Evolutionary conservation across 306 rosid genomes (phyloP).

Genomic region (Quillaja saponaria): DNA sequence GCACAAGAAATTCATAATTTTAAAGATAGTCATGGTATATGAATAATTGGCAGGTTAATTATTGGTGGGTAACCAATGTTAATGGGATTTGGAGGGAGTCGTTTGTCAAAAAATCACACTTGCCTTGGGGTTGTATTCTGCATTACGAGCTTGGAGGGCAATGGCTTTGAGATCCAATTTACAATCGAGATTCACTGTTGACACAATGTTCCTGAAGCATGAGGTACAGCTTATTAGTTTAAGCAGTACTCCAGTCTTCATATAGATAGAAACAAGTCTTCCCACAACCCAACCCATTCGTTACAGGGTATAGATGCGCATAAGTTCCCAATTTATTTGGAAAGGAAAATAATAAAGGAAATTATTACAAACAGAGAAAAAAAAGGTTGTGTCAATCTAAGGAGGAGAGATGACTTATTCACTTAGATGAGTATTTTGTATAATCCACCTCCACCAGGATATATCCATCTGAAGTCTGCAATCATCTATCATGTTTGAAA

Average conservation of each 20-base stretch:
- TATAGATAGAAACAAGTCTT: constrained; percentile 10
- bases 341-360: neutral
- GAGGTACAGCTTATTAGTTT: constrained; percentile 3
- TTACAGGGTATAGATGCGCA: neutral
- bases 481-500: too few species aligned
- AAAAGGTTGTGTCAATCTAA: too few species aligned
- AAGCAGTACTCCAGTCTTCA: neutral
- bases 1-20: constrained; percentile 25
- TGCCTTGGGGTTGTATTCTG: constrained; percentile 98
- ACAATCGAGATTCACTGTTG: constrained; percentile 92
- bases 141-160: constrained; percentile 91
- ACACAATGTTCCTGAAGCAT: constrained; percentile 74
- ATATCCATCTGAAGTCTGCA: too few species aligned
- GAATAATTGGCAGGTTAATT: neutral
- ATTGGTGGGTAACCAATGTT: neutral
- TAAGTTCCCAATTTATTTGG: constrained; percentile 4
- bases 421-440: too few species aligned
- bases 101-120: constrained; percentile 17
- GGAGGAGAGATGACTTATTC: too few species aligned
- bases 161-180: constrained; percentile 91
- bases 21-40: constrained; percentile 13
- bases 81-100: constrained; percentile 8
- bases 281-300: too few species aligned
- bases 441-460: too few species aligned
- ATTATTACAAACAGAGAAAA: neutral